Conservation (phyloP, 768 basidiomycete genomes). For the Guyanaporus albipodus region DNA sequence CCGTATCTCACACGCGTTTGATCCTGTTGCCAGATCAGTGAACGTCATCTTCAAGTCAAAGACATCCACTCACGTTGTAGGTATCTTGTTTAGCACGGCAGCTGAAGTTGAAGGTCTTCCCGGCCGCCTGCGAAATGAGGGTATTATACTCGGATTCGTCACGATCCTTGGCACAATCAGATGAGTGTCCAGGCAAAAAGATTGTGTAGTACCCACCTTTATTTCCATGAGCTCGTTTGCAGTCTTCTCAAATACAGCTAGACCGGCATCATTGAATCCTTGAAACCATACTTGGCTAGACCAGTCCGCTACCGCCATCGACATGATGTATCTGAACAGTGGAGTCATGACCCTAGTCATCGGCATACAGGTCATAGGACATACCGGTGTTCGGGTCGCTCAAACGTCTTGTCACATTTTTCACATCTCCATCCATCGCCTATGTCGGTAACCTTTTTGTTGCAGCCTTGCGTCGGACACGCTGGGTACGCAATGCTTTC, state of each 20-base stretch:
- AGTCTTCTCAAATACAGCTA: conserved; percentile 66
- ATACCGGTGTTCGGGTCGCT: conserved; percentile 77
- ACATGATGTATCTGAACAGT: conserved; percentile 64
- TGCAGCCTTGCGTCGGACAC: conserved; percentile 75
- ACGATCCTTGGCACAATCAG: conserved; percentile 41
- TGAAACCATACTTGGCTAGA: conserved; percentile 90
- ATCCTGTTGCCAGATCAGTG: conserved; percentile 52
- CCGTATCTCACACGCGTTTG: conserved; percentile 78
- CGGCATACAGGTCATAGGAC: conserved; percentile 19
- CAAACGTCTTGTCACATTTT: conserved; percentile 75
- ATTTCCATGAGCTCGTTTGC: conserved; percentile 78
- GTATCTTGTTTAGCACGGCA: conserved; percentile 86
- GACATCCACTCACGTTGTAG: conserved; percentile 58
- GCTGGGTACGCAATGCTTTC: conserved; percentile 87
- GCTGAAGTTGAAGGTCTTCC: conserved; percentile 73
- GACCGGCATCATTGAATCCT: conserved; percentile 91
- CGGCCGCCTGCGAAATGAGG: conserved; percentile 60
- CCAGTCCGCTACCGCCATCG: conserved; percentile 85
- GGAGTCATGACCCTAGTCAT: conserved; percentile 4
- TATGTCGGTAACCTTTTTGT: conserved; percentile 80
- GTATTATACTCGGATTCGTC: conserved; percentile 56
- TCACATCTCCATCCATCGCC: conserved; percentile 87
- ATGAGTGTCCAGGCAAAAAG: neutral
- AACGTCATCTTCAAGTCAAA: neutral
- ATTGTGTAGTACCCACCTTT: conserved; percentile 41